A percentile compares a stretch with the other conserved stretches of the same genome.
phyloP scores from a whole-genome alignment of 441 rosid genomes.

The Biscutella laevigata region DNA sequence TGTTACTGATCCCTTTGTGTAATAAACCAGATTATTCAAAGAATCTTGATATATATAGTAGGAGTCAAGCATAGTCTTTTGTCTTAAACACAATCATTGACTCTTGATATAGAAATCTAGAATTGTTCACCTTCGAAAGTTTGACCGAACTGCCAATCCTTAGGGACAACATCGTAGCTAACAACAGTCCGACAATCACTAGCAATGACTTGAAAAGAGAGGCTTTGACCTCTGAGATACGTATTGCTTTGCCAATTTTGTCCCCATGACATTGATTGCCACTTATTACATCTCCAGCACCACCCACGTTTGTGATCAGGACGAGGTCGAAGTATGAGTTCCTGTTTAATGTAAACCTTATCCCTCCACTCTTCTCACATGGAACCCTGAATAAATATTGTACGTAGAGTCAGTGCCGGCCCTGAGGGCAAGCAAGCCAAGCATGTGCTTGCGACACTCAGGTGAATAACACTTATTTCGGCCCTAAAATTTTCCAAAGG shows the following conservation, averaged over 20 bases:
- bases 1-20: too few species aligned
- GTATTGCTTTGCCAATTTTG: constrained; percentile 67
- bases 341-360: constrained; percentile 61
- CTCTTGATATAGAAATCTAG: too few species aligned
- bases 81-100: too few species aligned
- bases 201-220: constrained; percentile 47
- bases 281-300: constrained; percentile 51
- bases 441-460: too few species aligned
- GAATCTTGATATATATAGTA: too few species aligned
- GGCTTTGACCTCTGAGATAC: constrained; percentile 47
- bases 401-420: too few species aligned
- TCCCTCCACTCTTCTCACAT: constrained; percentile 39
- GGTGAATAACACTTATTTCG: too few species aligned
- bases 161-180: constrained; percentile 47
- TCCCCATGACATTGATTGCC: constrained; percentile 72
- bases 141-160: constrained; percentile 50
- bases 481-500: too few species aligned
- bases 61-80: too few species aligned
- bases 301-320: constrained; percentile 59
- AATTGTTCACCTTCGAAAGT: too few species aligned
- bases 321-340: constrained; percentile 57
- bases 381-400: constrained; percentile 18
- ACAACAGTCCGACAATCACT: constrained; percentile 36
- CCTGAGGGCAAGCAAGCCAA: too few species aligned
- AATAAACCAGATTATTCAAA: too few species aligned